Evolutionary conservation across 257 asterid species (phyloP), one percentile per base, ranked within the genome.

Genomic region (Ballota nigra): DNA sequence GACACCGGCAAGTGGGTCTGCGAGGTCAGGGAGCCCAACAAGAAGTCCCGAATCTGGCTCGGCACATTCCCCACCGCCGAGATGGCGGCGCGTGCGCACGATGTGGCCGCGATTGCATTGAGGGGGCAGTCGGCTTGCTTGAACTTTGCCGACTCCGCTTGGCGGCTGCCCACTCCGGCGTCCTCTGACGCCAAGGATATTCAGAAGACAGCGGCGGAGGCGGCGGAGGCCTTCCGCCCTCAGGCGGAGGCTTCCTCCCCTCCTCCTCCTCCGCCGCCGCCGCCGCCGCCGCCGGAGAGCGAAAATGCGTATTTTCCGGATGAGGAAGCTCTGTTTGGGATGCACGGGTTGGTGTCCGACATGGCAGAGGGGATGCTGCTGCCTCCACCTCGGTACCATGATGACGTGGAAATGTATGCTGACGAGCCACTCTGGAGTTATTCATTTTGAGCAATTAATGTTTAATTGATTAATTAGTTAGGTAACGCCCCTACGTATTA

Each of bases 51-150:
- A 62, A 90, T 90, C 19, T 88, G 97, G 97, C 84, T 90, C 0
- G 97, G 97, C 1, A 90, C 97, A 0, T 90, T 77, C 65, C 85
- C 86, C 5, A 90, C 93, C 0, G 83, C 83, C 0, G 92, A 85
- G 11, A 89, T 89, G 96, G 96, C 95, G 0, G 95, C 92, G 7
- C 85, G 91, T 18, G 96, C 96, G 0, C 87, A 88, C 33, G 96
- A 90, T n/a, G 97, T 90, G 71, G 92, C 96, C 0, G 96, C 89
- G 2, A 67, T 90, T 1, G 92, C 96, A 0, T 70, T 90, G 4
- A 58, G 87, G 3, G 95, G 96, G 7, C 74, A 79, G 8, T 80
- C 85, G 1, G 91, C 95, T 16, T 82, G 89, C 40, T 66, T 90
- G 49, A 88, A 90, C n/a, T 90, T 88, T 22, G 91, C 91, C 0